These are phyloP conservation scores for Yamadazyma friedrichii DNA, from an alignment of 1,139 yeast species.

Conservation along the genomic window DNA sequence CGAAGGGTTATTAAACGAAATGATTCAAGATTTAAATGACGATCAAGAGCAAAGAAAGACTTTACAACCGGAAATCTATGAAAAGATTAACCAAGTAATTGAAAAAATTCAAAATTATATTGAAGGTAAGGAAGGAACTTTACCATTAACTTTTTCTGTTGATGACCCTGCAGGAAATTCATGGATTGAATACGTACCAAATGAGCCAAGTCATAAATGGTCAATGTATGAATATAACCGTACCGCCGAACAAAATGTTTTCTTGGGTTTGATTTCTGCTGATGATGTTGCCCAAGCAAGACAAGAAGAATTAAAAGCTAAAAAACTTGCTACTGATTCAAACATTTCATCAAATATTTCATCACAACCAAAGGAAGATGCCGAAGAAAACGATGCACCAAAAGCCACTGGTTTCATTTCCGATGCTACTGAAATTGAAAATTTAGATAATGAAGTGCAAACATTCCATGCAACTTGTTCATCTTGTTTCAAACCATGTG, in stretches of 20 bases:
- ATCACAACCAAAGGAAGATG: constrained; percentile 9
- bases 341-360: constrained; percentile 24
- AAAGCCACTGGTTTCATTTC: constrained; percentile 58
- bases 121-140: constrained; percentile 60
- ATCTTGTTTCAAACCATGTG: constrained; percentile 76
- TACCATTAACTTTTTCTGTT: constrained; percentile 77
- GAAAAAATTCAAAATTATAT: constrained; percentile 56
- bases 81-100: constrained; percentile 71
- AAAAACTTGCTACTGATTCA: constrained; percentile 36
- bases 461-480: constrained; percentile 93
- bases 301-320: constrained; percentile 35
- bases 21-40: constrained; percentile 74
- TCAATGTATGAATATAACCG: constrained; percentile 79
- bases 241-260: constrained; percentile 85
- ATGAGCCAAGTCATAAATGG: constrained; percentile 91
- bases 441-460: constrained; percentile 85
- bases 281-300: constrained; percentile 67
- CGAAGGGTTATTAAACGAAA: constrained; percentile 84
- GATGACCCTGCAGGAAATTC: constrained; percentile 99
- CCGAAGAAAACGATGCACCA: constrained; percentile 21
- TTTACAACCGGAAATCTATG: constrained; percentile 70
- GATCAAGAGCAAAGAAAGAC: constrained; percentile 81
- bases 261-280: constrained; percentile 80
- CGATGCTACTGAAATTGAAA: constrained; percentile 79
- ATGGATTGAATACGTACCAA: constrained; percentile 90